phyloP scores from a whole-genome alignment of 2,329 filamentous ascomycete species.

The Xylaria arbuscula region DNA sequence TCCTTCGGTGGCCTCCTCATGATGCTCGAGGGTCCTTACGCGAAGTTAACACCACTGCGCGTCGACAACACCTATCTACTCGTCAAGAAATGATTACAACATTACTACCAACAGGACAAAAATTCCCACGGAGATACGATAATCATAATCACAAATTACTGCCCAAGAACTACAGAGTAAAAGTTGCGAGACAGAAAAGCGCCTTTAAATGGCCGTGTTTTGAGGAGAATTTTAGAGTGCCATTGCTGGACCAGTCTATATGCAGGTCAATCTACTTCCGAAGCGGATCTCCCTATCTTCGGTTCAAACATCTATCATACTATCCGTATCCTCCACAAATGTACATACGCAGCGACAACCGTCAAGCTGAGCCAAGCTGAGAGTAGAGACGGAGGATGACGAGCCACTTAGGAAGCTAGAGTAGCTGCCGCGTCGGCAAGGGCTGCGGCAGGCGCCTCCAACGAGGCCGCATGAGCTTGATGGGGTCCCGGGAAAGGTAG shows the following conservation, averaged over 20 bases:
- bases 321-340: conserved; percentile 21
- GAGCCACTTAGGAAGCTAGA: conserved; percentile 31
- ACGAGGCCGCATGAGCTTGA: conserved; percentile 44
- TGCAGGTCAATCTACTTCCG: conserved; percentile 30
- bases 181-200: conserved; percentile 27
- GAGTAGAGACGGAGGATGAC: conserved; percentile 1
- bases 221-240: conserved; percentile 27
- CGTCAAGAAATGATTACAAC: conserved; percentile 79
- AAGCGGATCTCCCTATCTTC: conserved; percentile 21
- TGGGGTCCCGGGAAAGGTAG: conserved; percentile 83
- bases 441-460: conserved; percentile 17
- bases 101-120: conserved; percentile 2
- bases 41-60: conserved; percentile 90
- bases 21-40: conserved; percentile 91
- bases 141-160: conserved; percentile 36
- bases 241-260: conserved; percentile 30
- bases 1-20: conserved; percentile 94
- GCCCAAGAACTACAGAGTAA: conserved; percentile 24
- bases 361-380: neutral
- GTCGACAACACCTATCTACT: conserved; percentile 95
- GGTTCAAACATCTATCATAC: conserved; percentile 8
- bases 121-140: conserved; percentile 24
- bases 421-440: conserved; percentile 35
- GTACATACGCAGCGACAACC: conserved; percentile 26
- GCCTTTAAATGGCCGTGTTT: conserved; percentile 20